These are phyloP conservation scores for Diddensiella transvaalensis DNA, from an alignment of 805 yeast genomes.

Conservation along the genomic window DNA sequence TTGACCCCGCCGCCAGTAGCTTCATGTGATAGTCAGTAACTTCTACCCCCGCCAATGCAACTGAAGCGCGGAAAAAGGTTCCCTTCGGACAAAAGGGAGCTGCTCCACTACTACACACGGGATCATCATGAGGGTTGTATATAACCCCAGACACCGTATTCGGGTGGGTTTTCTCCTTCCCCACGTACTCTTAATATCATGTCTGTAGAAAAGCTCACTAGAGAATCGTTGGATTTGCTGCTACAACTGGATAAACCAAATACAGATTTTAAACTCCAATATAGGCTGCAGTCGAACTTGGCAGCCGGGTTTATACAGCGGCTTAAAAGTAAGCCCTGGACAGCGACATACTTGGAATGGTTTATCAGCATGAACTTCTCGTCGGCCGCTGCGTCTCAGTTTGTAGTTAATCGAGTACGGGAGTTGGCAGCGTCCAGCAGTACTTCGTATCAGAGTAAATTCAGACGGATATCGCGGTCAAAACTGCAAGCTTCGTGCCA, in stretches of 20 bases:
- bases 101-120: too few species aligned
- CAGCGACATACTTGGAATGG: background rate
- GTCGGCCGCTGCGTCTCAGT: background rate
- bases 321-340: background rate
- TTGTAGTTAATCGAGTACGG: background rate
- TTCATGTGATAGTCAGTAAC: too few species aligned
- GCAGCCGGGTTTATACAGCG: background rate
- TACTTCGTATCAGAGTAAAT: conserved; percentile 1
- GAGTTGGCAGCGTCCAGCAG: background rate
- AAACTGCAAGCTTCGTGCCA: conserved; percentile 19
- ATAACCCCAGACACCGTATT: too few species aligned
- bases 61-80: too few species aligned
- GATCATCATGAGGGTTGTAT: too few species aligned
- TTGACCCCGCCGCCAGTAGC: background rate
- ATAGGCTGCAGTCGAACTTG: background rate
- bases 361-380: background rate
- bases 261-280: background rate
- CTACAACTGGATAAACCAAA: background rate
- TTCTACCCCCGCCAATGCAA: too few species aligned
- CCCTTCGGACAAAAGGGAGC: too few species aligned
- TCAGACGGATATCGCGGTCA: conserved; percentile 16
- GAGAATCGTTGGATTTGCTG: background rate
- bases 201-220: too few species aligned
- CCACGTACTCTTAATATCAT: too few species aligned
- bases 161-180: too few species aligned